Base-by-base conservation (phyloP, 176 grass and related monocot genomes). In the Cenchrus purpureus region DNA sequence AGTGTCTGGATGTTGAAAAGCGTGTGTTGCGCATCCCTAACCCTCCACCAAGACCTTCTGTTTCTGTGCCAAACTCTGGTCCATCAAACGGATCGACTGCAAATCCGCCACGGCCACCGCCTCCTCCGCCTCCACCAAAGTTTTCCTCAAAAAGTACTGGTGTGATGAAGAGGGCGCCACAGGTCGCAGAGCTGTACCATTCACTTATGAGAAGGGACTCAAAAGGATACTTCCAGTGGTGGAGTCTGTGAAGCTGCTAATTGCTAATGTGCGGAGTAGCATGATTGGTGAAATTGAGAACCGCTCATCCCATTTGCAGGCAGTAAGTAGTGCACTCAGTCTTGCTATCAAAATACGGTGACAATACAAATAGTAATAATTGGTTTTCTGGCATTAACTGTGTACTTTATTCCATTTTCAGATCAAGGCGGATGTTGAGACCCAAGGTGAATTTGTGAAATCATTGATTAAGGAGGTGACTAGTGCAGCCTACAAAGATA, bases 261-360 rank as follows among this genome's bases (percentile, higher is more conserved):
- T 67, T 87, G 97, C 88, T 28, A 92, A 99, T 86, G 88, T 91
- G 37, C 78, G 93, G 53, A 99, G 93, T 78, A 99, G 91, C 86
- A 99, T 99, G 97, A 99, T 99, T 76, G 97, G 97, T 82, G 97
- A 99, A 92, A 99, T 99, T 12, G 97, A 99, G 90, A 99, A 99
- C 57, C 90, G 97, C 19, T 99, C 97, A 20, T 96, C 97, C 2
- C 94, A 99, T 91, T 79, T 99, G 76, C 82, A 96, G 68, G 97
- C 97, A 71, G 94, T 99, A 96, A 82, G 97, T 77, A 87, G 48
- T 57, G 43, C 62, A n/a, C 52, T 53, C 40, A 75, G 8, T 60
- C 42, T 49, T 68, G 77, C 85, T 74, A 74, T 40, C 51, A 28
- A 89, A 32, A 67, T 31, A n/a, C 46, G 32, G 45, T 65, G 58